These are phyloP conservation scores for Fraxinus quadrangulata DNA, from an alignment of 257 asterid species.

Conservation along the genomic window DNA sequence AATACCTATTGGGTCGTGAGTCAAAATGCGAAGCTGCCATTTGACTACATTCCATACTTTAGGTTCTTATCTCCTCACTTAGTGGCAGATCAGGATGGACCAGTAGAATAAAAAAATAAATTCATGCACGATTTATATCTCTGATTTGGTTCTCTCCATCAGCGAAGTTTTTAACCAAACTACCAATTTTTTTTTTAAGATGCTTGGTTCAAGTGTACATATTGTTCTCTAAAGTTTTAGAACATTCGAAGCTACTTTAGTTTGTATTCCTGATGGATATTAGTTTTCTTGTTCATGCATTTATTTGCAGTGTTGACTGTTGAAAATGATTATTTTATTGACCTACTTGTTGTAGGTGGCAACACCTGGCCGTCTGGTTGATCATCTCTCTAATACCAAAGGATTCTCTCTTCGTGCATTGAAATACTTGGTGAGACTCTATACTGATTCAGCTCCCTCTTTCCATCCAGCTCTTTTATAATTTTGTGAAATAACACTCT, in stretches of 20 bases:
- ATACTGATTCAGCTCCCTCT: slow-evolving; percentile 1
- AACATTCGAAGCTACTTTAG: not conserved
- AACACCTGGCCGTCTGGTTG: slow-evolving; percentile 93
- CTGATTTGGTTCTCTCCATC: not conserved
- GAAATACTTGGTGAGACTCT: slow-evolving; percentile 70
- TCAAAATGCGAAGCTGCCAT: not conserved
- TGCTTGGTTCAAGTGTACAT: not conserved
- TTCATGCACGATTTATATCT: not conserved
- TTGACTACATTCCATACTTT: not conserved
- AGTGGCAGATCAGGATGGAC: not conserved
- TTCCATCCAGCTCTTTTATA: not conserved
- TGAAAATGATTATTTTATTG: not conserved
- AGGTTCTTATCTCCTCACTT: not conserved
- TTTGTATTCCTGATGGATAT: slow-evolving; percentile 1
- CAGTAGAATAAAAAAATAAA: not conserved
- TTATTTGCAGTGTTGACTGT: not conserved
- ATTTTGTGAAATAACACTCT: not conserved
- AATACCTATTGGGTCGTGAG: not conserved
- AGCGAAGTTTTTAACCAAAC: not conserved
- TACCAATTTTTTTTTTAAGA: not conserved
- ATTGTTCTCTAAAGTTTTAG: not conserved
- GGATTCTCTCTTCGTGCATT: slow-evolving; percentile 77
- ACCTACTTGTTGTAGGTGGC: slow-evolving; percentile 65
- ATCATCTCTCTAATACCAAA: slow-evolving; percentile 89
- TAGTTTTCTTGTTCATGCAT: not conserved